A percentile compares a stretch with the other conserved stretches of the same genome.
Evolutionary conservation across 2,329 filamentous ascomycete genomes (phyloP).

Genomic region (Talaromyces sp.): DNA sequence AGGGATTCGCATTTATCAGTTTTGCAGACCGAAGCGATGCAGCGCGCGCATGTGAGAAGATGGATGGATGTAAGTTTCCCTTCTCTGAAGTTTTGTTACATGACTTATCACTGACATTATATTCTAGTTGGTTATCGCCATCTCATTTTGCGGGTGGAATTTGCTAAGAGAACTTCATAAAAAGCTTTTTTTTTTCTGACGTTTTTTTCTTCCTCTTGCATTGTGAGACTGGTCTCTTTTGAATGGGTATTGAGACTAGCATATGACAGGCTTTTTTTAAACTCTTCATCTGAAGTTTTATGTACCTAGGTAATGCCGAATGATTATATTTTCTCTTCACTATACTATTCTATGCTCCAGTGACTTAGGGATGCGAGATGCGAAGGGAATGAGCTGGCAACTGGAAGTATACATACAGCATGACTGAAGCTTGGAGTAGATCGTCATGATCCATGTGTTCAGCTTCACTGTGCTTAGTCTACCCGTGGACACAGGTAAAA

Average conservation of each 20-base stretch:
- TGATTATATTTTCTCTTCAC: not conserved
- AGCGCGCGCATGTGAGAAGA: constrained; percentile 88
- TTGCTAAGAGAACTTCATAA: constrained; percentile 45
- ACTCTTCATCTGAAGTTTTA: not conserved
- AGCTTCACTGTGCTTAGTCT: no score
- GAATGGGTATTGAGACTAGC: constrained; percentile 1
- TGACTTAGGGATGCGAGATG: no score
- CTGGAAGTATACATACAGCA: no score
- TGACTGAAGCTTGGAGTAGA: no score
- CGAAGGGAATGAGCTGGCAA: no score
- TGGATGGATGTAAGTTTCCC: constrained; percentile 73
- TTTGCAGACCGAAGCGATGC: constrained; percentile 88
- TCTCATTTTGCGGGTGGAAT: constrained; percentile 50
- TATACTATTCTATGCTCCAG: no score
- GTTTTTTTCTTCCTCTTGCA: constrained; percentile 25
- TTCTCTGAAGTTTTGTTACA: no score
- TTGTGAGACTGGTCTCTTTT: constrained; percentile 9
- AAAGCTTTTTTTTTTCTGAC: constrained; percentile 20
- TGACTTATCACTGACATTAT: not conserved
- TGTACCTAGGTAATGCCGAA: constrained; percentile 12
- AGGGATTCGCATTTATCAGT: constrained; percentile 98
- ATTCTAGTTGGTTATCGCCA: constrained; percentile 47
- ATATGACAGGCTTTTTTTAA: constrained; percentile 5
- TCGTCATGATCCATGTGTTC: no score
- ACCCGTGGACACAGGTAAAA: no score